These are phyloP conservation scores for Lodderomyces oxycetoniae DNA, from an alignment of 1,139 yeast species.

Conservation along the genomic window DNA sequence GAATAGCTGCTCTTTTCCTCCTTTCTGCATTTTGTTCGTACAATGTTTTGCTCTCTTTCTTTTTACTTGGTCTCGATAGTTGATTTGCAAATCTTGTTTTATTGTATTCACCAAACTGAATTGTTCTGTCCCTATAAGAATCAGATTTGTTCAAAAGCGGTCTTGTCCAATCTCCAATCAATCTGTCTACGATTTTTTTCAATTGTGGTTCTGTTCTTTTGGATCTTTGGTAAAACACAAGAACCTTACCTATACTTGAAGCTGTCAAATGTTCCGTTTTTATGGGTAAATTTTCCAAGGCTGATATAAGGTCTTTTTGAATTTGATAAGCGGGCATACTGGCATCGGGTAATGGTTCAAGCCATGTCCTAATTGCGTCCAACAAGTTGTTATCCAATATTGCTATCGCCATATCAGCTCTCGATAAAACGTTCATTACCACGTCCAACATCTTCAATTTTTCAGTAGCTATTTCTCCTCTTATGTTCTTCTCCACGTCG, in stretches of 20 bases:
- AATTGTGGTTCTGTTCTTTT: conserved; percentile 83
- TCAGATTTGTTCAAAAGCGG: conserved; percentile 96
- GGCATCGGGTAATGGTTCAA: conserved; percentile 97
- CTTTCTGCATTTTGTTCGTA: conserved; percentile 92
- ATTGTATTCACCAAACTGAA: conserved; percentile 68
- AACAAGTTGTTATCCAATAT: conserved; percentile 89
- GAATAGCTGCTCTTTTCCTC: conserved; percentile 91
- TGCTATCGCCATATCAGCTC: conserved; percentile 85
- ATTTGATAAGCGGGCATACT: conserved; percentile 95
- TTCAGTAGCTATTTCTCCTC: conserved; percentile 77
- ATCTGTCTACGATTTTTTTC: conserved; percentile 82
- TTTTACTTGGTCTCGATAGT: conserved; percentile 32
- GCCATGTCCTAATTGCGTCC: conserved; percentile 94
- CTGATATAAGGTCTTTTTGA: conserved; percentile 77
- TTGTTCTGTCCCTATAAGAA: conserved; percentile 83
- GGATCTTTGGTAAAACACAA: conserved; percentile 89
- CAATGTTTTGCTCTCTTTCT: conserved; percentile 49
- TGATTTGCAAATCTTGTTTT: conserved; percentile 50
- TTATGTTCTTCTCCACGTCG: conserved; percentile 80
- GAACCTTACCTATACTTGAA: conserved; percentile 88
- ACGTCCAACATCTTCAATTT: conserved; percentile 78
- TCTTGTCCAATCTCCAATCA: conserved; percentile 97
- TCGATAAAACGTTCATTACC: conserved; percentile 70
- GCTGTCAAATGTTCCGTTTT: conserved; percentile 94
- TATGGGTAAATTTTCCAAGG: conserved; percentile 77